These are phyloP conservation scores for Botrytis elliptica DNA, from an alignment of 2,329 filamentous ascomycete species.

Conservation along the genomic window DNA sequence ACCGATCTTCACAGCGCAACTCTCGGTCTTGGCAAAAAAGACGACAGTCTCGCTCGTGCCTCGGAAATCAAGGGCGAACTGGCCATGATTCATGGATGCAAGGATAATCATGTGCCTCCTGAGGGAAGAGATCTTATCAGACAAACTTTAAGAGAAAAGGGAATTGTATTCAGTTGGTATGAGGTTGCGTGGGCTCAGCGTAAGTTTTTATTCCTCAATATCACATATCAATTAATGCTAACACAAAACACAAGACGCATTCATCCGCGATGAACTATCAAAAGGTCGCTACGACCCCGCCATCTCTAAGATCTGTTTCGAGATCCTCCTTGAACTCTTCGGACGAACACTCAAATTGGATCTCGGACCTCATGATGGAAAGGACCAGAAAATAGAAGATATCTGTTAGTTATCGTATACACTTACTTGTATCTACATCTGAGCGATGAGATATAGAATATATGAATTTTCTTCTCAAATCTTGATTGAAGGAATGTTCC, in stretches of 20 bases:
- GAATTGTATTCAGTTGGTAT: conserved; percentile 75
- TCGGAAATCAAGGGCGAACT: conserved; percentile 73
- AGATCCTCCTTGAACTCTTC: conserved; percentile 86
- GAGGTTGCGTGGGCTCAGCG: conserved; percentile 91
- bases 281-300: conserved; percentile 94
- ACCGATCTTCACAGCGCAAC: conserved; percentile 84
- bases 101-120: conserved; percentile 85
- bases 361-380: conserved; percentile 65
- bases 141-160: conserved; percentile 73
- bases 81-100: conserved; percentile 87
- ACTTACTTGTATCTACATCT: background rate
- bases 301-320: conserved; percentile 83
- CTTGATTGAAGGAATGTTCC: background rate
- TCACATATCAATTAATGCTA: background rate
- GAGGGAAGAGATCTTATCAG: conserved; percentile 81
- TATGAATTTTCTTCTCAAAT: background rate
- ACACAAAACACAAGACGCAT: conserved; percentile 60
- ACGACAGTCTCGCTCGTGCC: conserved; percentile 59
- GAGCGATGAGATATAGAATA: background rate
- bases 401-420: conserved; percentile 54
- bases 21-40: conserved; percentile 66
- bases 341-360: conserved; percentile 75
- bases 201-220: conserved; percentile 42
- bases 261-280: conserved; percentile 87
- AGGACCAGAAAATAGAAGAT: conserved; percentile 64